These are phyloP conservation scores for Diplodia sapinea DNA, from an alignment of 2,329 filamentous ascomycete genomes.

Conservation along the genomic window DNA sequence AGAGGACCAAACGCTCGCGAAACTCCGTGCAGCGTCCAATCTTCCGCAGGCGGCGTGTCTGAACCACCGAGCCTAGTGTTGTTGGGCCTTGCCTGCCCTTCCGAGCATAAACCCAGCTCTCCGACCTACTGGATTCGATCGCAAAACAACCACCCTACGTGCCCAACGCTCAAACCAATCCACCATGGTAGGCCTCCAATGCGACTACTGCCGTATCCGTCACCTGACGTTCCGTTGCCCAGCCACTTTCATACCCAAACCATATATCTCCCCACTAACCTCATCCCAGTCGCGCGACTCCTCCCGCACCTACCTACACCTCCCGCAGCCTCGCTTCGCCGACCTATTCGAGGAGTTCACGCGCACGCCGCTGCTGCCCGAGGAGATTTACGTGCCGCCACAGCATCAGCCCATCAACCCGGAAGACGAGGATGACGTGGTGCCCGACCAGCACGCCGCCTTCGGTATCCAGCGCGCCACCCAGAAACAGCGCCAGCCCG, in stretches of 20 bases:
- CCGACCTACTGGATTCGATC: not conserved
- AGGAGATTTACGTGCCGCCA: conserved; percentile 82
- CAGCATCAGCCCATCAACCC: conserved; percentile 83
- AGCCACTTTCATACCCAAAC: not conserved
- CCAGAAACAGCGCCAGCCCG: conserved; percentile 71
- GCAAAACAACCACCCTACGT: not conserved
- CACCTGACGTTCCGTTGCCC: not conserved
- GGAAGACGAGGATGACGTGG: conserved; percentile 86
- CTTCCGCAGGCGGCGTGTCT: conserved; percentile 14
- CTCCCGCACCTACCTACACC: conserved; percentile 75
- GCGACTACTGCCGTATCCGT: not conserved
- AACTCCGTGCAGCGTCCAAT: conserved; percentile 6
- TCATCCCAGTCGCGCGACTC: conserved; percentile 68
- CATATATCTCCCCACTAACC: not conserved
- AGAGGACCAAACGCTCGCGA: conserved; percentile 24
- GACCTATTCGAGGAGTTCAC: conserved; percentile 74
- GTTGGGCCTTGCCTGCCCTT: not conserved
- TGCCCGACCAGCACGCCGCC: conserved; percentile 85
- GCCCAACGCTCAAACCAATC: not conserved
- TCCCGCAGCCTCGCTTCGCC: conserved; percentile 72
- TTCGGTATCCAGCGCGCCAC: conserved; percentile 85
- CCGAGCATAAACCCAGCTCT: not conserved
- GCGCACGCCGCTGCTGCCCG: conserved; percentile 51
- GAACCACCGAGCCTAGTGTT: not conserved
- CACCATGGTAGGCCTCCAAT: conserved; percentile 7